Conservation (phyloP, 2,329 filamentous ascomycete species). For the Colletotrichum sp. region DNA sequence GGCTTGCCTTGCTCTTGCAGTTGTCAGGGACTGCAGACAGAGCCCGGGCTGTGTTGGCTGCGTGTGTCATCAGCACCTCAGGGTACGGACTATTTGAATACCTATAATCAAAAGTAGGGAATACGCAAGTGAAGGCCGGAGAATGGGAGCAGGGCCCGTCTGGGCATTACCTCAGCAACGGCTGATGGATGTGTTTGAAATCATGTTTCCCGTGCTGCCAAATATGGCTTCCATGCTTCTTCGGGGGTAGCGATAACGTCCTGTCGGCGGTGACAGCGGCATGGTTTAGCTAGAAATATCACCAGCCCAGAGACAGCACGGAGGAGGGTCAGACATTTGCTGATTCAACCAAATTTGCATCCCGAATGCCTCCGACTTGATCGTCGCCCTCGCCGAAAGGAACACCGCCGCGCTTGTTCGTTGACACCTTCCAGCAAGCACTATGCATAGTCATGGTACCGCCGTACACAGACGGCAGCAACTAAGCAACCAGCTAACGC, state of each 20-base stretch:
- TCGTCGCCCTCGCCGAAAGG: constrained; percentile 9
- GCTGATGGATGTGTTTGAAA: constrained; percentile 14
- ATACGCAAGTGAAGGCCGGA: background rate
- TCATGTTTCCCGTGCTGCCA: constrained; percentile 9
- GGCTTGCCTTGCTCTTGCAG: background rate
- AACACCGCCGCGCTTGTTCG: background rate
- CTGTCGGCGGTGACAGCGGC: background rate
- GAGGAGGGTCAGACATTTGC: background rate
- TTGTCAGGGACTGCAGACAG: background rate
- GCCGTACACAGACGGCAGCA: background rate
- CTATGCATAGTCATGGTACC: background rate
- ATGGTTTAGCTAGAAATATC: background rate
- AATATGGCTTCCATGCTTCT: background rate
- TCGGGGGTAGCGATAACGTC: background rate
- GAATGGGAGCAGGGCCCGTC: background rate
- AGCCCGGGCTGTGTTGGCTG: background rate
- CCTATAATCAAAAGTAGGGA: background rate
- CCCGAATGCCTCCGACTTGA: constrained; percentile 7
- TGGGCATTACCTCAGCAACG: constrained; percentile 19
- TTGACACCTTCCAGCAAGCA: background rate
- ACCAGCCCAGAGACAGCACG: background rate
- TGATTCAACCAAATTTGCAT: background rate
- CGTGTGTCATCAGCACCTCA: background rate
- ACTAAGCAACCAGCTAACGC: background rate
- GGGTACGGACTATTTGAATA: background rate